Conservation (phyloP, 495 filamentous ascomycete genomes). For the Talaromyces borbonicus region DNA sequence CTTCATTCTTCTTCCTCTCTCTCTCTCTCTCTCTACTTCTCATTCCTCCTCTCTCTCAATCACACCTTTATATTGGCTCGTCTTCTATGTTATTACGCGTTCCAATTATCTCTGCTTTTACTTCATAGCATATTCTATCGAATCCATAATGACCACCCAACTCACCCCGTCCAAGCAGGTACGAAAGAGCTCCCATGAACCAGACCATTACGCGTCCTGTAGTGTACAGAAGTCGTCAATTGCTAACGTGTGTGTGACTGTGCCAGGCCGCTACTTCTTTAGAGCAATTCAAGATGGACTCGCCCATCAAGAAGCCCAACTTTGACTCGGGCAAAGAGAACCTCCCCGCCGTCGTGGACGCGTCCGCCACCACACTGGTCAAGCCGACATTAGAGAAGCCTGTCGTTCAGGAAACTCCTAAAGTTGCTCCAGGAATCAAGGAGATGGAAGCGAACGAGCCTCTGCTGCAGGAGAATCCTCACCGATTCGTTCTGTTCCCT, state of each 20-base stretch:
- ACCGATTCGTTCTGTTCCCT: constrained; percentile 95
- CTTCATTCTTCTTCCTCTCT: constrained; percentile 13
- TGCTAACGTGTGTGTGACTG: constrained; percentile 23
- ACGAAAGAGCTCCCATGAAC: constrained; percentile 32
- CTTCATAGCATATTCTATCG: constrained; percentile 4
- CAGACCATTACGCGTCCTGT: constrained; percentile 31
- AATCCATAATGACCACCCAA: constrained; percentile 52
- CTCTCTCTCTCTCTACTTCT: constrained; percentile 16
- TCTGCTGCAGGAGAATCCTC: constrained; percentile 87
- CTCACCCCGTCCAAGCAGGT: constrained; percentile 87
- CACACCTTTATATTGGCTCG: constrained; percentile 12
- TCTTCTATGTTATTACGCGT: constrained; percentile 4
- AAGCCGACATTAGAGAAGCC: constrained; percentile 45
- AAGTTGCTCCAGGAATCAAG: constrained; percentile 54
- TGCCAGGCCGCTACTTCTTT: constrained; percentile 78
- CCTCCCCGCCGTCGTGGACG: constrained; percentile 41
- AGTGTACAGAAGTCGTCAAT: constrained; percentile 9
- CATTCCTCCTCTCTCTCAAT: constrained; percentile 12
- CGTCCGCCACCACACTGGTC: constrained; percentile 38
- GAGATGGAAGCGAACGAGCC: constrained; percentile 74
- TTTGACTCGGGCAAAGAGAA: constrained; percentile 82
- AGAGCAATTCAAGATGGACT: constrained; percentile 87
- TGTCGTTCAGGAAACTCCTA: constrained; percentile 20
- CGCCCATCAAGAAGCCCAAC: constrained; percentile 80
- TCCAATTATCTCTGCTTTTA: constrained; percentile 2